These are phyloP conservation scores for Recurvomyces mirabilis DNA, from an alignment of 495 filamentous ascomycete genomes.

Conservation along the genomic window DNA sequence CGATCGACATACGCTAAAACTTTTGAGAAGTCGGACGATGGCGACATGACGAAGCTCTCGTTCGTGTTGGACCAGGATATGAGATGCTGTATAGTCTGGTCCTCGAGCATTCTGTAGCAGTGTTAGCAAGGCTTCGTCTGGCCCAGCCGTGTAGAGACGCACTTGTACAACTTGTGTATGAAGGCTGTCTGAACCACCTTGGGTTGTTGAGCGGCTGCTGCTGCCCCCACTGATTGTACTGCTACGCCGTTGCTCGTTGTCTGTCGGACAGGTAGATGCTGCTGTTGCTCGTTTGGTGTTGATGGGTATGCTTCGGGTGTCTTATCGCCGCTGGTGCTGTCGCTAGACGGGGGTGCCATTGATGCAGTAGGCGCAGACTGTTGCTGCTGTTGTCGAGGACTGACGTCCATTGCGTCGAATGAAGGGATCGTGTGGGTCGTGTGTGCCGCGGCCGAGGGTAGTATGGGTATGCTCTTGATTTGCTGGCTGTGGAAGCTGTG, in stretches of 20 bases:
- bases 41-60: slow-evolving; percentile 98
- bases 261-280: slow-evolving; percentile 1
- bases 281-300: slow-evolving; percentile 4
- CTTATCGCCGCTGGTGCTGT: slow-evolving; percentile 27
- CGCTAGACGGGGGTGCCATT: slow-evolving; percentile 29
- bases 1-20: slow-evolving; percentile 64
- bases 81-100: slow-evolving; percentile 79
- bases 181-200: slow-evolving; percentile 99
- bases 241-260: slow-evolving; percentile 21
- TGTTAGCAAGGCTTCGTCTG: slow-evolving; percentile 33
- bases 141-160: slow-evolving; percentile 26
- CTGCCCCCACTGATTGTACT: slow-evolving; percentile 43
- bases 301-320: slow-evolving; percentile 8
- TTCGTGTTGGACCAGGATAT: slow-evolving; percentile 91
- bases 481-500: slow-evolving; percentile 17
- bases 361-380: slow-evolving; percentile 13
- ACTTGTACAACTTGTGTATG: slow-evolving; percentile 99
- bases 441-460: slow-evolving; percentile 25
- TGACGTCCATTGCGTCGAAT: slow-evolving; percentile 30
- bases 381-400: slow-evolving; percentile 4
- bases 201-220: slow-evolving; percentile 81
- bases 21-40: slow-evolving; percentile 95
- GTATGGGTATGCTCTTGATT: slow-evolving; percentile 30
- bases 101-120: slow-evolving; percentile 77
- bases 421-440: slow-evolving; percentile 17